Base-by-base conservation (phyloP, 2,329 filamentous ascomycete species). In the Truncatella angustata region DNA sequence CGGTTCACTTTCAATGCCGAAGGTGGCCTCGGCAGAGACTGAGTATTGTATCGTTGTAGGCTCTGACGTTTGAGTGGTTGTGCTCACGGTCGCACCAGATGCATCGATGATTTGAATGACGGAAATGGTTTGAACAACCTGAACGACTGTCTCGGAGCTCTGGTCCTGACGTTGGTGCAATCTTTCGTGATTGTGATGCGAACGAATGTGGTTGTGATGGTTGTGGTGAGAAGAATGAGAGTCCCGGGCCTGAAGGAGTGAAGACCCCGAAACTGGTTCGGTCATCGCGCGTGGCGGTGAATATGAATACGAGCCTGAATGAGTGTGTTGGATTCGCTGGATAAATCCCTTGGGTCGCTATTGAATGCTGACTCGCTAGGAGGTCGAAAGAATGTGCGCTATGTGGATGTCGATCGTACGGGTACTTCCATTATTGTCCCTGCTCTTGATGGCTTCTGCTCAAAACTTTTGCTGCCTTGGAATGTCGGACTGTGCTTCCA, bases 101-200 rank as follows among this genome's bases (percentile, higher is more conserved):
- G 67, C 66, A 65, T 82, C 77, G 56, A 82, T 73, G 55, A 78
- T 61, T 58, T 82, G 74, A 51, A 83, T 65, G 63, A 83, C 70
- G 23, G 79, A 80, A 56, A 84, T 67, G 59, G 80, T 83, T 64
- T 81, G 73, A 49, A 81, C 70, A 60, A 84, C 76, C 60, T 79
- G 66, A 59, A 70, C 66, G 46, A 62, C 18, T 16, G 47, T 42
- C 23, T 39, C 53, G 20, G 68, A 64, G 40, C 40, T 28, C 21
- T 44, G 21, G 39, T 32, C 24, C 28, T 52, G 44, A 16, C 44
- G 54, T 20, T 52, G 35, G 16, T 55, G 53, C 42, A 53, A 43
- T 18, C 34, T 32, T 43, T 52, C 44, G 44, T 49, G 40, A 26
- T 40, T 24, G 42, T 52, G 48, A 36, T 56, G 57, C 45, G 63